phyloP scores from a whole-genome alignment of 257 asterid species.

The Plantago elongata region DNA sequence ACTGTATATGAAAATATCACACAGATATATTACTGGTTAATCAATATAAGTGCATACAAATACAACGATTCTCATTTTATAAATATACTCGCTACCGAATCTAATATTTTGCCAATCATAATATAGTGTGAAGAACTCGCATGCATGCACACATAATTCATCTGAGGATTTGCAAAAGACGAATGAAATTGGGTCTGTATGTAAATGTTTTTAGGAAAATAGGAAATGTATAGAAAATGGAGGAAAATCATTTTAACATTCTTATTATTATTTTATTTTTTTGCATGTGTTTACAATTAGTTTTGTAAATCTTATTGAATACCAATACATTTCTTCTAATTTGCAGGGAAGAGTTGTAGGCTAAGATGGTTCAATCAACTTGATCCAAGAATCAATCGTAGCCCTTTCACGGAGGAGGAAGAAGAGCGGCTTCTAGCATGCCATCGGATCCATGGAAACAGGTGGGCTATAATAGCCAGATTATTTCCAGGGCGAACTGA shows the following conservation, averaged over 20 bases:
- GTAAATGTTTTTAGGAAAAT: background rate
- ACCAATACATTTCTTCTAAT: background rate
- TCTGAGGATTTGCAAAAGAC: no score
- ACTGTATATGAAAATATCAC: background rate
- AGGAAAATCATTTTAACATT: background rate
- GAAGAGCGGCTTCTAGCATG: conserved; percentile 77
- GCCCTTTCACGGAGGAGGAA: conserved; percentile 78
- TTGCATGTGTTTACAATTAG: background rate
- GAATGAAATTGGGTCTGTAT: no score
- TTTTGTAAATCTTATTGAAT: no score
- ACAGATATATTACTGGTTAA: no score
- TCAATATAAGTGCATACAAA: background rate
- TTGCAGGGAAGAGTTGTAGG: conserved; percentile 85
- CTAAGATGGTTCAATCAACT: conserved; percentile 91
- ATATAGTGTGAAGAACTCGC: background rate
- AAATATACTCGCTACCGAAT: background rate
- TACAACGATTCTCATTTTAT: no score
- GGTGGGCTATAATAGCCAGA: conserved; percentile 87
- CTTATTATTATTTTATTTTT: background rate
- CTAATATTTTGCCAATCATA: no score
- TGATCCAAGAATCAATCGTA: conserved; percentile 79
- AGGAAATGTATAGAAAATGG: background rate
- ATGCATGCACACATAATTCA: background rate
- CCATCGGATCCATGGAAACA: conserved; percentile 75
- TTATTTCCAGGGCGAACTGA: conserved; percentile 86